Evolutionary conservation across 2,329 filamentous ascomycete genomes (phyloP).

Genomic region (Penicillium sp.): DNA sequence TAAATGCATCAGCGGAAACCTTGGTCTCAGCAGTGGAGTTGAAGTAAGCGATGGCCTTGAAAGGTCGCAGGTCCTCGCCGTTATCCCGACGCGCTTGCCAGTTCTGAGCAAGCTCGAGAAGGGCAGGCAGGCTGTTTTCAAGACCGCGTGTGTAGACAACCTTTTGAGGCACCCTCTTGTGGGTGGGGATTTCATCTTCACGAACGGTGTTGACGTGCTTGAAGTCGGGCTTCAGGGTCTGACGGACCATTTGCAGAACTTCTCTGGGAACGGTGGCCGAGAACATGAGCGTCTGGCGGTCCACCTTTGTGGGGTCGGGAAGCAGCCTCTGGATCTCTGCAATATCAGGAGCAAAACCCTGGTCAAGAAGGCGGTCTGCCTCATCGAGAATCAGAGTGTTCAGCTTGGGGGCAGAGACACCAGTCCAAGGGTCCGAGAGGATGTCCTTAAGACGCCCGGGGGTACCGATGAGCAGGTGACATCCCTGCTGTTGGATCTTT

Average conservation of each 20-base stretch:
- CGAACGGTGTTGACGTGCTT: slow-evolving; percentile 83
- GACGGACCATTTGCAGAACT: slow-evolving; percentile 69
- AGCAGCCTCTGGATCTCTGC: slow-evolving; percentile 53
- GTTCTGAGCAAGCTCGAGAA: slow-evolving; percentile 65
- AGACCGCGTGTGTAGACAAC: slow-evolving; percentile 58
- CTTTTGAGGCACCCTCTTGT: slow-evolving; percentile 73
- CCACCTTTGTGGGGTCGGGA: slow-evolving; percentile 53
- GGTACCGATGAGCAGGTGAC: slow-evolving; percentile 82
- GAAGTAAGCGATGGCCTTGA: slow-evolving; percentile 95
- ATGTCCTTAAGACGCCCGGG: slow-evolving; percentile 81
- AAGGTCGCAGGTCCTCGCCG: slow-evolving; percentile 48
- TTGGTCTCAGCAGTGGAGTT: slow-evolving; percentile 67
- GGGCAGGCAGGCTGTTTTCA: slow-evolving; percentile 65
- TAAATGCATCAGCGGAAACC: slow-evolving; percentile 54
- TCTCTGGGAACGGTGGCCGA: slow-evolving; percentile 83
- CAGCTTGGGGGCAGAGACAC: slow-evolving; percentile 56
- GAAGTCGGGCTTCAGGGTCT: slow-evolving; percentile 72
- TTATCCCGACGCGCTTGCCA: slow-evolving; percentile 43
- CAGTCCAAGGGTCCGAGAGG: slow-evolving; percentile 55
- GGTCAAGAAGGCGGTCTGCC: slow-evolving; percentile 58
- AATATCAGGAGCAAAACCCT: slow-evolving; percentile 60
- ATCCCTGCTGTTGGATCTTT: slow-evolving; percentile 63
- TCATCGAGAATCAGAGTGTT: slow-evolving; percentile 57
- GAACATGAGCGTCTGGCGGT: slow-evolving; percentile 86
- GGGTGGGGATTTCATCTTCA: slow-evolving; percentile 73